Percentiles rank a stretch among this genome's conserved stretches.
phyloP scores from a whole-genome alignment of 164 flowering plant species.

The Macadamia integrifolia region DNA sequence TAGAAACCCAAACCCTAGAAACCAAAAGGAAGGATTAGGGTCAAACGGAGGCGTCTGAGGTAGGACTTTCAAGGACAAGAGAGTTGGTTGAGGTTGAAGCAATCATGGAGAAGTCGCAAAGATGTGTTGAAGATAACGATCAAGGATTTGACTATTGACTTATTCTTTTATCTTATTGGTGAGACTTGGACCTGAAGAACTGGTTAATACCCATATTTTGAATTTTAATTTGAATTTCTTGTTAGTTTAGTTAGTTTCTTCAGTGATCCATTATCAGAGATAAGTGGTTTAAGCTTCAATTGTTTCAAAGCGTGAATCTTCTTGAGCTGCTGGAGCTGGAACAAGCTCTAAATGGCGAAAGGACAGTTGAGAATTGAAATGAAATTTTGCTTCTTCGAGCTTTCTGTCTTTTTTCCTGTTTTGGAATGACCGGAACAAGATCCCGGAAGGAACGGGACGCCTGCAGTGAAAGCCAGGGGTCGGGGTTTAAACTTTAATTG shows the following conservation, averaged over 20 bases:
- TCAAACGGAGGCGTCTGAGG: too few relatives aligned
- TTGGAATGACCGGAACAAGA: neutral
- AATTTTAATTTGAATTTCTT: neutral
- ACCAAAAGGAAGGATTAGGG: neutral
- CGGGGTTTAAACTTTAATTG: constrained; percentile 3
- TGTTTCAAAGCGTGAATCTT: neutral
- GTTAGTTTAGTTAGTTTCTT: neutral
- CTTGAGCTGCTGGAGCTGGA: neutral
- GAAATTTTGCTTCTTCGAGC: neutral
- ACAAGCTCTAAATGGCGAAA: neutral
- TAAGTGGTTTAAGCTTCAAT: neutral
- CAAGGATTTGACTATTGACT: neutral
- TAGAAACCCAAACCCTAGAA: neutral
- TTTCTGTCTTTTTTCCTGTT: neutral
- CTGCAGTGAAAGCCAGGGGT: neutral
- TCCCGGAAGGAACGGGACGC: neutral
- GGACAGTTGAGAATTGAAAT: too few relatives aligned
- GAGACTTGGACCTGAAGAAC: neutral
- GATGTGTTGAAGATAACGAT: neutral
- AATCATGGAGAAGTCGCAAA: neutral
- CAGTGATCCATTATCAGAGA: neutral
- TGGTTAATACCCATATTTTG: neutral
- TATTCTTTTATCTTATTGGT: neutral
- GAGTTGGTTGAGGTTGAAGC: too few relatives aligned
- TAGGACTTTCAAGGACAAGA: too few relatives aligned